phyloP scores from a whole-genome alignment of 208 protist genomes.

The Crithidia bombi region DNA sequence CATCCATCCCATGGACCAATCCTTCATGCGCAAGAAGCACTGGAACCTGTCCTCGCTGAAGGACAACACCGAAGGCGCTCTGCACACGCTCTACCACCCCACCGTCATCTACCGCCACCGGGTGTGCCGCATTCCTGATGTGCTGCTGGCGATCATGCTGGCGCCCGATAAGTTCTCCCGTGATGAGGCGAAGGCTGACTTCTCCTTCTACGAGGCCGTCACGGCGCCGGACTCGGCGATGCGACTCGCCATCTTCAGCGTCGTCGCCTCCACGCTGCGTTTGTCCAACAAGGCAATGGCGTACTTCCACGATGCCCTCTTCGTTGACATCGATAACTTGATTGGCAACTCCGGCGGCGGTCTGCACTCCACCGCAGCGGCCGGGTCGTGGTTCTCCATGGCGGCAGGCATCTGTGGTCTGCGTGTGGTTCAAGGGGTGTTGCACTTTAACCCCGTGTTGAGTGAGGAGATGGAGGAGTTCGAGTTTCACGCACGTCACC shows the following conservation, averaged over 20 bases:
- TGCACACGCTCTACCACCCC: constrained; percentile 77
- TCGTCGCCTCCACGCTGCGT: constrained; percentile 68
- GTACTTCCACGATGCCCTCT: constrained; percentile 58
- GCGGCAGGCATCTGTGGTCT: constrained; percentile 83
- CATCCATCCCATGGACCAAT: constrained; percentile 86
- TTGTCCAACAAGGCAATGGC: constrained; percentile 66
- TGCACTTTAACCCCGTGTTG: constrained; percentile 86
- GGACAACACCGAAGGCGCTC: constrained; percentile 34
- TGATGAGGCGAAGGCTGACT: constrained; percentile 84
- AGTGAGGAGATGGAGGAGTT: constrained; percentile 82
- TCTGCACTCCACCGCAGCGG: constrained; percentile 77
- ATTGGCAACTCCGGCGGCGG: constrained; percentile 74
- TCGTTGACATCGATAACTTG: constrained; percentile 81
- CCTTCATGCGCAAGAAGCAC: constrained; percentile 87
- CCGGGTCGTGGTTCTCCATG: constrained; percentile 84
- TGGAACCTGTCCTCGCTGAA: constrained; percentile 78
- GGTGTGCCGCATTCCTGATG: constrained; percentile 84
- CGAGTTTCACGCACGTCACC: constrained; percentile 72
- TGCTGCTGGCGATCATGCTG: constrained; percentile 83
- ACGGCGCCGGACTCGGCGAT: constrained; percentile 84
- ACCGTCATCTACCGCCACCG: constrained; percentile 88
- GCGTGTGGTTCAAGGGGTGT: constrained; percentile 65
- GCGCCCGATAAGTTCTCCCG: constrained; percentile 73
- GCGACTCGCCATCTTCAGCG: constrained; percentile 70
- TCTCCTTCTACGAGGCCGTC: constrained; percentile 87